Base-by-base conservation (phyloP, 2,329 filamentous ascomycete genomes). In the Stagonosporopsis cucurbitacearum region DNA sequence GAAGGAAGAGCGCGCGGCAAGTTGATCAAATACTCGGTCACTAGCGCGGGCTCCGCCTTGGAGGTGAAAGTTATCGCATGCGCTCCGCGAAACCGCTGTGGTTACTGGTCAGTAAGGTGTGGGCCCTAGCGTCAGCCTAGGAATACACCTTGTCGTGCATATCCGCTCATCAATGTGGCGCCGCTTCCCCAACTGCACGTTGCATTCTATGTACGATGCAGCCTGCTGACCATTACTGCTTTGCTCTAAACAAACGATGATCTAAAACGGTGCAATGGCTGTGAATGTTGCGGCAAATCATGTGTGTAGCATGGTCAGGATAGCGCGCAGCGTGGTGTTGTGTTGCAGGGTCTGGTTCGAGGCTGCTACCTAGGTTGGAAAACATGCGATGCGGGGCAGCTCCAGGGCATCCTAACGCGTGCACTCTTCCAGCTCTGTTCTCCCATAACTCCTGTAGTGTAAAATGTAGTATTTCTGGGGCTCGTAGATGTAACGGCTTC, bases 11-110 rank as follows among this genome's bases (percentile, higher is more conserved):
- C 54, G 61, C 55, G 60, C 57, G 63, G 57, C 54, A 52, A 52
- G 49, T 59, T 61, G 62, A 69, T 70, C 63, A 67, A 51, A 60
- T 50, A 51, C 57, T 53, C 50, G 52, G 55, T 40, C 54, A 51
- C 52, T 69, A 70, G 66, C 58, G 64, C 48, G 50, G 33, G 46
- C 40, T 50, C 46, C 28, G 47, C 37, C 47, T 37, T 56, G 36
- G 30, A 54, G 42, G 42, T 52, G 37, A 50, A 46, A 50, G 40
- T 39, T 17, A 42, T 46, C 50, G 44, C 51, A 50, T 57, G 17
- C 37, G 40, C 55, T 60, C 59, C 58, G 58, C 57, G 53, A 59
- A 52, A 39, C 37, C 50, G 45, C 42, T 44, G 39, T 56, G 53
- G 47, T 43, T 19, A 32, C 36, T 56, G 53, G 47, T 43, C 35